Percentiles rank a stretch among this genome's conserved stretches.
These are phyloP conservation scores for Zasmidium angulare DNA, from an alignment of 2,329 filamentous ascomycete genomes.

Conservation along the genomic window DNA sequence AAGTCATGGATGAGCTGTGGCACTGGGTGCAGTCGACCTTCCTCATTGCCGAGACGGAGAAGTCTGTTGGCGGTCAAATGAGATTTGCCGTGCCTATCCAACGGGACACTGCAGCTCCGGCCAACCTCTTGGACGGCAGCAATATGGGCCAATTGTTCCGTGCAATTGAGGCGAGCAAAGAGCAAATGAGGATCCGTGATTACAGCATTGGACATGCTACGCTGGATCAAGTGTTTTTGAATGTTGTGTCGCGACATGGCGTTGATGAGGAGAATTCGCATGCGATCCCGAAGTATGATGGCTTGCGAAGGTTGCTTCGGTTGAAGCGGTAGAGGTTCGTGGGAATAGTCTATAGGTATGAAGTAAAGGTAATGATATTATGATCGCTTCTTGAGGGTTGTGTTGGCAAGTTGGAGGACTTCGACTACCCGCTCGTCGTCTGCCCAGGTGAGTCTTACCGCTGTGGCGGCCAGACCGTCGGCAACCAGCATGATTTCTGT, in stretches of 20 bases:
- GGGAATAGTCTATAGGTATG: not conserved
- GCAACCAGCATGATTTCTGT: not conserved
- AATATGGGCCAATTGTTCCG: conserved; percentile 55
- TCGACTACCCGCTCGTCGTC: not conserved
- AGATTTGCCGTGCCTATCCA: conserved; percentile 66
- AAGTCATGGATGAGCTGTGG: conserved; percentile 65
- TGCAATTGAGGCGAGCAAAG: conserved; percentile 67
- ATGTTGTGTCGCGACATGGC: conserved; percentile 62
- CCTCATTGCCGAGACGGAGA: conserved; percentile 65
- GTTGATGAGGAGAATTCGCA: conserved; percentile 21
- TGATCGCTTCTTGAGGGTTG: not conserved
- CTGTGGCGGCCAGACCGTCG: not conserved
- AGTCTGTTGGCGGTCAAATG: conserved; percentile 75
- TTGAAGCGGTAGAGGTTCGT: not conserved
- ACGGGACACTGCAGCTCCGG: not conserved
- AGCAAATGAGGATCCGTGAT: conserved; percentile 70
- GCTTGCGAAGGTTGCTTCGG: not conserved
- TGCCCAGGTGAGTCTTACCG: not conserved
- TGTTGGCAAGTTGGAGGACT: not conserved
- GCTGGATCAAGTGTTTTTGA: conserved; percentile 82
- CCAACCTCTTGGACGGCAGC: conserved; percentile 13
- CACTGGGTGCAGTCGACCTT: conserved; percentile 64
- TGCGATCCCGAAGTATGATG: not conserved
- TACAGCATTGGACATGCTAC: conserved; percentile 83
- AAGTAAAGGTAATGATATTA: not conserved